Percentiles rank a stretch among this genome's conserved stretches.
These are phyloP conservation scores for Triticum timopheevii DNA, from an alignment of 176 grass and related monocot species.

Conservation along the genomic window DNA sequence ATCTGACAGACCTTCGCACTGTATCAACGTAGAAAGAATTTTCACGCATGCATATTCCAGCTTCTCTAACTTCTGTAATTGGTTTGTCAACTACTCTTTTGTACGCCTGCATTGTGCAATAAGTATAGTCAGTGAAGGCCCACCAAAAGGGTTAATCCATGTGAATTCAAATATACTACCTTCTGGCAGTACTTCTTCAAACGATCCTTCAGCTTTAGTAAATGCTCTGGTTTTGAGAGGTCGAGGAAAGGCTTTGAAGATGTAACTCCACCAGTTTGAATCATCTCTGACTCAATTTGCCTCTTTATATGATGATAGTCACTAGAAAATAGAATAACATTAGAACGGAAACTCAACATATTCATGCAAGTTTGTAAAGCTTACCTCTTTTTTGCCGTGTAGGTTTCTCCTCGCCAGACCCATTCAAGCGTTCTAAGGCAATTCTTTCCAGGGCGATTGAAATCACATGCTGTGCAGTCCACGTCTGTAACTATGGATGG, in stretches of 20 bases:
- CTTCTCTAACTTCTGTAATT: conserved; percentile 91
- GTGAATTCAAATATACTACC: conserved; percentile 43
- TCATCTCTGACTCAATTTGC: conserved; percentile 91
- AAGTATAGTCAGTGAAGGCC: conserved; percentile 28
- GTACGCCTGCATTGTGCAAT: conserved; percentile 67
- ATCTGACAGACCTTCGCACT: conserved; percentile 68
- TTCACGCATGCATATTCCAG: conserved; percentile 99
- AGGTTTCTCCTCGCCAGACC: conserved; percentile 95
- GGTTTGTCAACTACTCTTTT: conserved; percentile 99
- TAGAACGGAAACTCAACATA: conserved; percentile 16
- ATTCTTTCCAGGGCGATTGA: conserved; percentile 97
- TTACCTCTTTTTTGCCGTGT: conserved; percentile 91
- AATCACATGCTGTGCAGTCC: conserved; percentile 95
- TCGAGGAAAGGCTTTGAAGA: conserved; percentile 80
- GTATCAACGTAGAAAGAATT: conserved; percentile 99
- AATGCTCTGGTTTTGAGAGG: conserved; percentile 87
- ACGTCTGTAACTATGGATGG: conserved; percentile 97
- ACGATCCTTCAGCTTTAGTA: conserved; percentile 88
- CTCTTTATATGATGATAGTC: conserved; percentile 99
- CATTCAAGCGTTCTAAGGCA: conserved; percentile 95
- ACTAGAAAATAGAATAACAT: conserved; percentile 46
- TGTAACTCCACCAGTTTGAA: conserved; percentile 62
- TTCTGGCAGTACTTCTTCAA: conserved; percentile 98
- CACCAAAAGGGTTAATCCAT: conserved; percentile 10
- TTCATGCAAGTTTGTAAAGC: conserved; percentile 25